Conservation (phyloP, 441 rosid species). For the Macaranga tanarius region DNA sequence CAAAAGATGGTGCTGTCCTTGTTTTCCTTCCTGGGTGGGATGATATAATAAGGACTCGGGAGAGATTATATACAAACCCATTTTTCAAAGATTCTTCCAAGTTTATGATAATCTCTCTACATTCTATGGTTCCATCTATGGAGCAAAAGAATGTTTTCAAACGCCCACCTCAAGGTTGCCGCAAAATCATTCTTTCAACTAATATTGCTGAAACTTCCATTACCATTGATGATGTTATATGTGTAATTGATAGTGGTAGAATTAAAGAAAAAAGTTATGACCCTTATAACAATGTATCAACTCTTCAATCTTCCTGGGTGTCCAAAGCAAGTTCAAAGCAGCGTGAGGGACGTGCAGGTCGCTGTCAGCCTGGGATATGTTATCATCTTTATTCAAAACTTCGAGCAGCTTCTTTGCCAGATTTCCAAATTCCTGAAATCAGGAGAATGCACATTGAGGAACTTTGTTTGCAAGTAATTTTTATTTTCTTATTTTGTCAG, state of each 20-base stretch:
- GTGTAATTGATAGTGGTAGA: constrained; percentile 94
- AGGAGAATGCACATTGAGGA: constrained; percentile 95
- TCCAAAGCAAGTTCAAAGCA: constrained; percentile 98
- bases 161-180: constrained; percentile 78
- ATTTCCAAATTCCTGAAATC: constrained; percentile 87
- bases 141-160: constrained; percentile 87
- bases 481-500: not conserved
- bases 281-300: constrained; percentile 85
- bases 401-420: constrained; percentile 79
- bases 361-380: constrained; percentile 96
- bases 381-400: constrained; percentile 88
- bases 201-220: constrained; percentile 95
- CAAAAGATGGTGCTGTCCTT: constrained; percentile 85
- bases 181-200: constrained; percentile 86
- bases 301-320: constrained; percentile 93
- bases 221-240: constrained; percentile 96
- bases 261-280: constrained; percentile 99
- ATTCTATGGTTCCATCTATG: constrained; percentile 85
- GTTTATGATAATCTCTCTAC: constrained; percentile 74
- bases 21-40: constrained; percentile 99
- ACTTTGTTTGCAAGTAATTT: constrained; percentile 85
- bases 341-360: constrained; percentile 97
- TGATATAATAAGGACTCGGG: constrained; percentile 66
- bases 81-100: constrained; percentile 57
- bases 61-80: constrained; percentile 54